Evolutionary conservation across 179 eudicot species (phyloP), one percentile per base, ranked within the genome.

Genomic region (Heliamphora pulchella): DNA sequence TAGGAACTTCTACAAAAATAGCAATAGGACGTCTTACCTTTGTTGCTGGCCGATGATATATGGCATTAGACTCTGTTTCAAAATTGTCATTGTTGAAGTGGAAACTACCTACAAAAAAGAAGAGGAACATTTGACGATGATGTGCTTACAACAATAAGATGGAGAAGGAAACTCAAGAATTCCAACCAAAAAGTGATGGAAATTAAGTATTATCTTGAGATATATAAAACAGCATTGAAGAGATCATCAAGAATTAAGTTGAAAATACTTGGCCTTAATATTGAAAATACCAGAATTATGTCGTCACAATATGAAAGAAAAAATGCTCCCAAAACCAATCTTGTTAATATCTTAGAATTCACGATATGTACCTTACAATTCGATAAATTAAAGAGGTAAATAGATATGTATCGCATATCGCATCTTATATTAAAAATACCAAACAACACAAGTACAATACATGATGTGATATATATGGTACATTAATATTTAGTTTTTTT

Each of bases 41-140:
- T 63, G 69, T 17, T 9, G 83, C 66, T 51, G 86, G 87, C 59
- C 81, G 82, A 78, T 82, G 87, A 83, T 84, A 89, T 79, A 71
- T 62, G 75, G 80, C 82, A 77, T 77, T 82, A 71, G 88, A 79
- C 77, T 87, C 89, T 2, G 64, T 77, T 47, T 83, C 91, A 82
- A 54, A 81, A 71, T 71, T 77, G 74, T 84, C 88, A 78, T 80
- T 81, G 80, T 82, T 79, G 58, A 75, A 64, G 69, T 81, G 89
- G 74, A 92, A 86, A 86, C 83, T 84, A 85, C 89, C 97, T 92
- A 58, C 76, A 73, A 41, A 79, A 78, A 10, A n/a, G 73, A 83
- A 70, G 43, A 44, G 51, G 18, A 71, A 71, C 0, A 20, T 70
- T n/a, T 43, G 39, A 70, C 17, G 74, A 70, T 46, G 54, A 70